Percentiles rank a stretch among this genome's conserved stretches.
Conservation (phyloP, 1,139 yeast species). For the Candida glucosophila region DNA sequence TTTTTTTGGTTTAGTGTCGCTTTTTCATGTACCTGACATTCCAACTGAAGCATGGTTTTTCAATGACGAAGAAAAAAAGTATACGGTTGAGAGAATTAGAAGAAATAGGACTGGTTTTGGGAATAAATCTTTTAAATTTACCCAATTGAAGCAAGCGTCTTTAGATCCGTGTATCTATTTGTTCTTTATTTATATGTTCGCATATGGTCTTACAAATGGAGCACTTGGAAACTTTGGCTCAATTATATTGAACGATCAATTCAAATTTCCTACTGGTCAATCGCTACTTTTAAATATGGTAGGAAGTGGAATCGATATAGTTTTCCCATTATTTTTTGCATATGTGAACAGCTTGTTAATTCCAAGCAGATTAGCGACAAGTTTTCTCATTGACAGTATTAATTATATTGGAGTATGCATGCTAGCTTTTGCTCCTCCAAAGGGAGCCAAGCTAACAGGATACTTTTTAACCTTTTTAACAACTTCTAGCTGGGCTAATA, state of each 20-base stretch:
- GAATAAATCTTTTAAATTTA: slow-evolving; percentile 39
- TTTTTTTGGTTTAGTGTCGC: slow-evolving; percentile 12
- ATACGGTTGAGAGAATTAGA: slow-evolving; percentile 20
- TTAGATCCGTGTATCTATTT: slow-evolving; percentile 21
- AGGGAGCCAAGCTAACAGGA: slow-evolving; percentile 29
- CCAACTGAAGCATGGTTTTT: slow-evolving; percentile 22
- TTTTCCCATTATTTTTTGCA: slow-evolving; percentile 33
- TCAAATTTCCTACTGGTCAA: slow-evolving; percentile 28
- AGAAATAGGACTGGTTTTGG: slow-evolving; percentile 43
- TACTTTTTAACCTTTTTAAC: slow-evolving; percentile 8
- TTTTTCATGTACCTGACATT: slow-evolving; percentile 15
- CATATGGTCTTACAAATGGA: slow-evolving; percentile 21
- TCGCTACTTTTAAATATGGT: slow-evolving; percentile 27
- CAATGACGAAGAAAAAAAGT: slow-evolving; percentile 22
- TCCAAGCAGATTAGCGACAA: slow-evolving; percentile 28
- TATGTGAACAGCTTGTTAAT: slow-evolving; percentile 19
- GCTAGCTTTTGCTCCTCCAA: slow-evolving; percentile 36
- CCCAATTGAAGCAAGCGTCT: slow-evolving; percentile 48
- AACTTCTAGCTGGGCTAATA: slow-evolving; percentile 39
- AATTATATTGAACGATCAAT: slow-evolving; percentile 31
- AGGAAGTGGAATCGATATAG: slow-evolving; percentile 28
- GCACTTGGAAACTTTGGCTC: slow-evolving; percentile 28
- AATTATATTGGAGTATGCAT: slow-evolving; percentile 34
- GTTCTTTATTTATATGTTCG: slow-evolving; percentile 18
- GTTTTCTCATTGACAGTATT: slow-evolving; percentile 30